These are phyloP conservation scores for Jaminaea rosea DNA, from an alignment of 1,284 basidiomycete species.

Conservation along the genomic window DNA sequence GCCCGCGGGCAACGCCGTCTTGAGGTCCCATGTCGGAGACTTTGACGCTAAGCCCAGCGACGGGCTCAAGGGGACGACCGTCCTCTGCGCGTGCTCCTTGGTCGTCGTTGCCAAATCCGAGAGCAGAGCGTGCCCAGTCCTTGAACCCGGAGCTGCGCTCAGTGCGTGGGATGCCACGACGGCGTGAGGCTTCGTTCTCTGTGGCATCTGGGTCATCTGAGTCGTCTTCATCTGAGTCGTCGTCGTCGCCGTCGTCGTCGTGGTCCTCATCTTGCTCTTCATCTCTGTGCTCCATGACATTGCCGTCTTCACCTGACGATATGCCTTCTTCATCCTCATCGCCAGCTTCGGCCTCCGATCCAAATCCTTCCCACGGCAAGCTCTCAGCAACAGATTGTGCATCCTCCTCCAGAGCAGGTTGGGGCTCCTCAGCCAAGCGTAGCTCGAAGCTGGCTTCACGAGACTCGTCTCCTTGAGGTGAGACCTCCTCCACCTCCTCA, in stretches of 20 bases:
- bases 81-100: constrained; percentile 13
- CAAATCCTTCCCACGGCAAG: neutral
- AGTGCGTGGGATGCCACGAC: constrained; percentile 24
- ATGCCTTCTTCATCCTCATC: neutral
- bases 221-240: constrained; percentile 6
- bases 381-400: neutral
- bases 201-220: neutral
- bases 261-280: constrained; percentile 11
- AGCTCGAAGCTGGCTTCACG: no score
- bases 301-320: constrained; percentile 1
- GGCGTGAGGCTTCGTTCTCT: constrained; percentile 12
- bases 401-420: neutral
- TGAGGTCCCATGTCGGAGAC: constrained; percentile 37
- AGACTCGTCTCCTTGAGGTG: no score
- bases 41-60: constrained; percentile 31
- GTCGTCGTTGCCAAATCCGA: constrained; percentile 17
- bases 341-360: neutral
- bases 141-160: constrained; percentile 36
- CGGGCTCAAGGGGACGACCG: constrained; percentile 23
- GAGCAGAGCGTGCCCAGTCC: constrained; percentile 39
- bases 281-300: constrained; percentile 8
- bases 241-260: constrained; percentile 12
- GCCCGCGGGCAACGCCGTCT: constrained; percentile 42
- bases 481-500: no score
- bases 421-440: neutral